These are phyloP conservation scores for Eragrostis nindensis DNA, from an alignment of 176 grass and related monocot species.

Conservation along the genomic window DNA sequence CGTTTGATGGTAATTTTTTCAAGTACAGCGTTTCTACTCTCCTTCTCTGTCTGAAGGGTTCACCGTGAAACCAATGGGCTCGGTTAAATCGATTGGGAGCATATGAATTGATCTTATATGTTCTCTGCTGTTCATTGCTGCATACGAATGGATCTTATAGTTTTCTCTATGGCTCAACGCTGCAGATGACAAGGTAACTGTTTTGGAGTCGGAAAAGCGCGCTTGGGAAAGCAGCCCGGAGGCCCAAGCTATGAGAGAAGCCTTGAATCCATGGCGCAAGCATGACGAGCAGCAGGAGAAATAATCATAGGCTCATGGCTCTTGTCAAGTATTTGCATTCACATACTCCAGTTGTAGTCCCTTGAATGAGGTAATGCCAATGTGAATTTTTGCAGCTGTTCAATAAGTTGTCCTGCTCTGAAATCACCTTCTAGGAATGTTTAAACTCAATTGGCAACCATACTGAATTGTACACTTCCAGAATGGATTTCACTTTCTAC, in stretches of 20 bases:
- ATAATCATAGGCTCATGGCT: constrained; percentile 30
- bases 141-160: background rate
- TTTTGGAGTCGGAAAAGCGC: constrained; percentile 80
- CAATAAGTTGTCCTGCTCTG: constrained; percentile 1
- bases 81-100: background rate
- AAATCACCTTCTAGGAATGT: background rate
- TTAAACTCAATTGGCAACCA: background rate
- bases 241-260: constrained; percentile 77
- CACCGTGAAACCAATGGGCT: background rate
- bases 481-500: background rate
- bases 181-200: constrained; percentile 84
- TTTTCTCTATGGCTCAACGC: background rate
- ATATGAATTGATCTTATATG: no score
- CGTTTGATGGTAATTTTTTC: background rate
- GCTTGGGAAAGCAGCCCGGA: constrained; percentile 82
- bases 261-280: constrained; percentile 85
- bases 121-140: background rate
- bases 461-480: background rate
- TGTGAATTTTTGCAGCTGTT: background rate
- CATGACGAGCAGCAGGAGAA: constrained; percentile 59
- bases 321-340: constrained; percentile 27
- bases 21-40: background rate
- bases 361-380: constrained; percentile 15
- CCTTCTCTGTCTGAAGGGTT: background rate
- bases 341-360: background rate